phyloP scores from a whole-genome alignment of 129 eudicot species.

The Chrysanthemum makinoi region DNA sequence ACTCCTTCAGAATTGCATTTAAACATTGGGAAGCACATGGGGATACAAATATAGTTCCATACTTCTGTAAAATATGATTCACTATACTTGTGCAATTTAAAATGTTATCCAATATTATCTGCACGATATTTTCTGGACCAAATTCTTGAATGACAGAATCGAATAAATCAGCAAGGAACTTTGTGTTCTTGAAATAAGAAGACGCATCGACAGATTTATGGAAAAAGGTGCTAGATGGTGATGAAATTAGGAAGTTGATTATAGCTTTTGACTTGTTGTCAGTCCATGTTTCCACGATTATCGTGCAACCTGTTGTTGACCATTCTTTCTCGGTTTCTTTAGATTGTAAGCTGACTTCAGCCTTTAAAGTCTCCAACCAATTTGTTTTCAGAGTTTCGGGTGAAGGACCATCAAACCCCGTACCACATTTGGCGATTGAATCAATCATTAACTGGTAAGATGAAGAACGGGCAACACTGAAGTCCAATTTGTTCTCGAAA shows the following conservation, averaged over 20 bases:
- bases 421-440: conserved; percentile 63
- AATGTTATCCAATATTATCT: conserved; percentile 69
- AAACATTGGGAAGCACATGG: conserved; percentile 93
- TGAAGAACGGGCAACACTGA: conserved; percentile 74
- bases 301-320: conserved; percentile 82
- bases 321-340: conserved; percentile 86
- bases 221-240: conserved; percentile 82
- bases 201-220: conserved; percentile 89
- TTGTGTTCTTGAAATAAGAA: conserved; percentile 65
- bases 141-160: conserved; percentile 83
- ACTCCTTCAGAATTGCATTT: conserved; percentile 80
- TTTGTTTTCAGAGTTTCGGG: conserved; percentile 62
- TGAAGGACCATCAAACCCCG: conserved; percentile 62
- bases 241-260: conserved; percentile 78
- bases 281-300: conserved; percentile 91
- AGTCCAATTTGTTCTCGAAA: conserved; percentile 83
- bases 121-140: conserved; percentile 82
- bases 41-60: conserved; percentile 69
- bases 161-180: conserved; percentile 64
- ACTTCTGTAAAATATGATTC: conserved; percentile 71
- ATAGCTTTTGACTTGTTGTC: conserved; percentile 82
- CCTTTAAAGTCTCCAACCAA: conserved; percentile 74
- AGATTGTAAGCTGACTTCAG: conserved; percentile 58
- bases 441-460: conserved; percentile 86
- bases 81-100: conserved; percentile 63